A percentile compares a stretch with the other conserved stretches of the same genome.
phyloP scores from a whole-genome alignment of 345 rosid genomes.

The Ceriops tagal region DNA sequence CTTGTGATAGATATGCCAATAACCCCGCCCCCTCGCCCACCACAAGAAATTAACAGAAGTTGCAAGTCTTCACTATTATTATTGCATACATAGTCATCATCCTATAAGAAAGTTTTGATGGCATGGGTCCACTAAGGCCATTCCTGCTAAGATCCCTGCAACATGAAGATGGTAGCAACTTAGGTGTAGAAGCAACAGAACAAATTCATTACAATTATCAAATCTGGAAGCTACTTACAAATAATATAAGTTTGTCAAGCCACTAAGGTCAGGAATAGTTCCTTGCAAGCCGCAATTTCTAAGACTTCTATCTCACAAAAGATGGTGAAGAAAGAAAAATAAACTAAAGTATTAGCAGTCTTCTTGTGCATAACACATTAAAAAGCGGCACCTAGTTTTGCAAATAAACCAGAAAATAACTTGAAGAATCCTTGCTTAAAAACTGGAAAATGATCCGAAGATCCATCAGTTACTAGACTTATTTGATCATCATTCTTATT shows the following conservation, averaged over 20 bases:
- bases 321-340: not conserved
- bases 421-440: too few species aligned
- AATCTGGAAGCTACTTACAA: constrained; percentile 29
- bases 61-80: not conserved
- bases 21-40: not conserved
- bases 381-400: too few species aligned
- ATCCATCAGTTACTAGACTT: too few species aligned
- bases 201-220: not conserved
- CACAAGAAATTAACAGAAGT: not conserved
- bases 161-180: not conserved
- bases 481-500: too few species aligned
- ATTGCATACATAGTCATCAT: constrained; percentile 44
- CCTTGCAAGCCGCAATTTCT: constrained; percentile 52
- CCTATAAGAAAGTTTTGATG: constrained; percentile 38
- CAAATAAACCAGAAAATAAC: too few species aligned
- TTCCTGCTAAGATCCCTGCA: constrained; percentile 50
- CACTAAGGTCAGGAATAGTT: constrained; percentile 49
- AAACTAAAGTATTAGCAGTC: not conserved
- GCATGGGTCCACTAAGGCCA: constrained; percentile 42
- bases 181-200: not conserved
- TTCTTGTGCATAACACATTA: not conserved
- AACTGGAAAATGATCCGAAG: too few species aligned
- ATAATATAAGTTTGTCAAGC: constrained; percentile 29
- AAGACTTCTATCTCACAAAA: constrained; percentile 40
- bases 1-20: not conserved